Evolutionary conservation across 2,329 filamentous ascomycete species (phyloP).

Genomic region (Didymellaceae sp.): DNA sequence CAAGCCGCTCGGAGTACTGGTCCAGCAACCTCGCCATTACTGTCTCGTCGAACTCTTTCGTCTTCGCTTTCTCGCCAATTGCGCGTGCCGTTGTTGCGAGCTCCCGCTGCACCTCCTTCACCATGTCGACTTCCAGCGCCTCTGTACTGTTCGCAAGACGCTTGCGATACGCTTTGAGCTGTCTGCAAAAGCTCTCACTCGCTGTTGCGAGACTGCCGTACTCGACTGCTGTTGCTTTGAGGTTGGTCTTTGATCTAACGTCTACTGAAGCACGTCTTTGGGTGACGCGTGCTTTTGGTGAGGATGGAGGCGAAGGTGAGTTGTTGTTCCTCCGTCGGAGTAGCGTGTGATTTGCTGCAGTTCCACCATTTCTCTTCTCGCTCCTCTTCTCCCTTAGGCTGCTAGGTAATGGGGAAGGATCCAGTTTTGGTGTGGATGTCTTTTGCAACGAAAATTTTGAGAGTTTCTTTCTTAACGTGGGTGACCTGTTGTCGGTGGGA

Average conservation of each 20-base stretch:
- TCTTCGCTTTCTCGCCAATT: conserved; percentile 52
- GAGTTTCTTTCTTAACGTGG: conserved; percentile 61
- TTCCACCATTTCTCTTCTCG: conserved; percentile 30
- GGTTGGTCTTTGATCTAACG: conserved; percentile 52
- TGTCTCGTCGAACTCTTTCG: conserved; percentile 51
- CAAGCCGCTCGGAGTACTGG: conserved; percentile 75
- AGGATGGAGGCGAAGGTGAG: conserved; percentile 53
- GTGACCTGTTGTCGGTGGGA: conserved; percentile 54
- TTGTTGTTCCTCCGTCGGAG: conserved; percentile 43
- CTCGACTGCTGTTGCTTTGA: conserved; percentile 48
- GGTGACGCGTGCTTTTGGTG: conserved; percentile 44
- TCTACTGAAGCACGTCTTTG: conserved; percentile 58
- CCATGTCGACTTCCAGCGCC: conserved; percentile 52
- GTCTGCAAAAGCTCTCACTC: conserved; percentile 65
- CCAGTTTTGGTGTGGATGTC: conserved; percentile 53
- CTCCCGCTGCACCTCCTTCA: conserved; percentile 64
- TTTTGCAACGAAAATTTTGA: conserved; percentile 58
- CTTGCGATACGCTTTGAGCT: conserved; percentile 64
- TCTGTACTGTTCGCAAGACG: conserved; percentile 60
- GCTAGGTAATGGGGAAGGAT: conserved; percentile 47
- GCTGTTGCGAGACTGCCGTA: conserved; percentile 44
- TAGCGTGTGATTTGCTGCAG: conserved; percentile 14
- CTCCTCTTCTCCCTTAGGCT: conserved; percentile 32
- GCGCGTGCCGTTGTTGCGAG: conserved; percentile 56
- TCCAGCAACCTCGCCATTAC: conserved; percentile 67